Evolutionary conservation across 78 protist species (phyloP).

Genomic region (Thecamonas trahens): DNA sequence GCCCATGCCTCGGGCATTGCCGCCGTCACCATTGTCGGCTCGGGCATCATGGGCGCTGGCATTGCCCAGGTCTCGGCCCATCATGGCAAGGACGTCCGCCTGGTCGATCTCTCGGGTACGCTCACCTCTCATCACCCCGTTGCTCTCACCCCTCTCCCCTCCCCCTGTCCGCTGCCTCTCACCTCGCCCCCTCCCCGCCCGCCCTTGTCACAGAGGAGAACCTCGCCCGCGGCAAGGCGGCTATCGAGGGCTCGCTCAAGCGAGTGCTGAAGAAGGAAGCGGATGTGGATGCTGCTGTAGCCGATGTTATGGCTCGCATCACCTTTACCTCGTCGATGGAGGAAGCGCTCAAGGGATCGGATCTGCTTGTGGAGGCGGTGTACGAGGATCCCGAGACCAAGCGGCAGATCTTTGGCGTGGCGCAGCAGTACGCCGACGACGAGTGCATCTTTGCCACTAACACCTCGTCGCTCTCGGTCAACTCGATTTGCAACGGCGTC

Average conservation of each 20-base stretch:
- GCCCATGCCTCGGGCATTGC: too few species aligned
- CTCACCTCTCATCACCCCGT: not conserved
- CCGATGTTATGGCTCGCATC: conserved; percentile 7
- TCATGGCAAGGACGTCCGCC: conserved; percentile 1
- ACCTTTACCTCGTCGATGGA: not conserved
- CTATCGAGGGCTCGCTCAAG: not conserved
- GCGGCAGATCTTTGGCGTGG: conserved; percentile 1
- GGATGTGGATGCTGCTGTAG: not conserved
- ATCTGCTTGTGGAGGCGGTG: conserved; percentile 53
- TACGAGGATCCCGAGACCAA: conserved; percentile 34
- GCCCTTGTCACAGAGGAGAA: not conserved
- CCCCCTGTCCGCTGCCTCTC: not conserved
- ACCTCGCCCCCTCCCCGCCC: too few species aligned
- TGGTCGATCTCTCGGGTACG: not conserved
- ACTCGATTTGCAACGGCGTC: not conserved
- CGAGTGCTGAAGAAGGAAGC: conserved; percentile 3
- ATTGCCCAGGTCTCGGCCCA: conserved; percentile 25
- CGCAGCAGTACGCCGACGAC: conserved; percentile 4
- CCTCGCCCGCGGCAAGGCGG: not conserved
- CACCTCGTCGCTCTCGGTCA: conserved; percentile 33
- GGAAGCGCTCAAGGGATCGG: conserved; percentile 2
- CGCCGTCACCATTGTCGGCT: conserved; percentile 3
- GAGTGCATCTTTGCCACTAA: conserved; percentile 36
- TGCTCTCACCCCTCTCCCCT: not conserved
- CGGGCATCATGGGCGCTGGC: conserved; percentile 32